These are phyloP conservation scores for Tylopilus felleus DNA, from an alignment of 768 basidiomycete genomes.

Conservation along the genomic window DNA sequence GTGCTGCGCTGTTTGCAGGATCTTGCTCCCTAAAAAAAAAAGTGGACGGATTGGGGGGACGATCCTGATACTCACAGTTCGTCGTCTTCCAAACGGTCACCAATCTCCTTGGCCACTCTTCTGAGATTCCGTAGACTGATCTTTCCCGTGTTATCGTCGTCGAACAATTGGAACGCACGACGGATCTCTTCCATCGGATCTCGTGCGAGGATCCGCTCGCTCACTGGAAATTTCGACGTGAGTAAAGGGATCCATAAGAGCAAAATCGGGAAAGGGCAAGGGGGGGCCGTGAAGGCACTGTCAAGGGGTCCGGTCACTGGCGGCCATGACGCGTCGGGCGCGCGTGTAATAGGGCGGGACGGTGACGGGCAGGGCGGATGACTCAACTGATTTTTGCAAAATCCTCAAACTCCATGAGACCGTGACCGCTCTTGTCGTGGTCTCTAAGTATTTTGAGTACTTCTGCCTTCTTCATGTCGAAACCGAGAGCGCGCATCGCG, in stretches of 20 bases:
- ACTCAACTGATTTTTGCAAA: conserved; percentile 90
- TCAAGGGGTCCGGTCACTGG: not conserved
- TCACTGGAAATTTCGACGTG: conserved; percentile 59
- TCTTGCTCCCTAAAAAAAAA: conserved; percentile 15
- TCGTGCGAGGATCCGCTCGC: conserved; percentile 85
- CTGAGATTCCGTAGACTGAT: conserved; percentile 88
- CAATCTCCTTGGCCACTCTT: conserved; percentile 95
- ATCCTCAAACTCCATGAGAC: conserved; percentile 88
- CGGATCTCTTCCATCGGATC: conserved; percentile 97
- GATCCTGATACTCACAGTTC: conserved; percentile 70
- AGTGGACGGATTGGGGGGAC: conserved; percentile 1
- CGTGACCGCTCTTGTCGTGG: conserved; percentile 78
- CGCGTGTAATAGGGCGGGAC: not conserved
- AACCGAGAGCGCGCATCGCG: conserved; percentile 96
- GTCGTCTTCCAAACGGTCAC: conserved; percentile 91
- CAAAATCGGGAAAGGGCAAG: not conserved
- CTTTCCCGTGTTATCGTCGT: conserved; percentile 93
- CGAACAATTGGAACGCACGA: conserved; percentile 94
- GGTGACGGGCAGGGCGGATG: not conserved
- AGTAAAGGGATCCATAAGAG: conserved; percentile 8
- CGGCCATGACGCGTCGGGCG: conserved; percentile 6
- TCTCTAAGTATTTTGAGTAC: conserved; percentile 92
- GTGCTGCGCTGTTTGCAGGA: conserved; percentile 23
- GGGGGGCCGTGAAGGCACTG: not conserved
- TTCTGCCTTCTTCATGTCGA: conserved; percentile 98